These are phyloP conservation scores for Hypoxylon lenormandii DNA, from an alignment of 495 filamentous ascomycete genomes.

Conservation along the genomic window DNA sequence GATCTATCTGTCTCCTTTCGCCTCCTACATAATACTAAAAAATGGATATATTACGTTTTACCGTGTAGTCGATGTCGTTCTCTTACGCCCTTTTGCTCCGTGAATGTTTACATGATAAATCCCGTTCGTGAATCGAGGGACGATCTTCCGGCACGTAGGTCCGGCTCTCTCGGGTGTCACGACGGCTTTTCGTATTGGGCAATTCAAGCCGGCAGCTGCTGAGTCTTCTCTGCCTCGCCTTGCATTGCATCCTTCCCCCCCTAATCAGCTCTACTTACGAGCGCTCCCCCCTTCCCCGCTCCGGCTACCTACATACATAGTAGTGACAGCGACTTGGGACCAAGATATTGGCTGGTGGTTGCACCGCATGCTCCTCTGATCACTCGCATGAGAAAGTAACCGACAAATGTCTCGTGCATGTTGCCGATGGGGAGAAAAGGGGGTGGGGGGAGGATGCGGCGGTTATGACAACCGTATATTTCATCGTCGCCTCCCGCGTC, in stretches of 20 bases:
- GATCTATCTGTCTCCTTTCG: constrained; percentile 21
- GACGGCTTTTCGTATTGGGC: constrained; percentile 22
- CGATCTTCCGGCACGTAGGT: constrained; percentile 1
- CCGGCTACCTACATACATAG: constrained; percentile 1
- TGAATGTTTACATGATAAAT: neutral
- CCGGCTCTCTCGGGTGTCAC: constrained; percentile 25
- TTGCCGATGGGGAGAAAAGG: neutral
- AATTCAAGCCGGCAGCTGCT: constrained; percentile 23
- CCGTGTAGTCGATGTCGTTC: constrained; percentile 20
- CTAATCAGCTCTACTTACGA: constrained; percentile 31
- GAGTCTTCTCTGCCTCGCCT: constrained; percentile 7
- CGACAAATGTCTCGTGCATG: constrained; percentile 9
- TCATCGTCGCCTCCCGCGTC: neutral
- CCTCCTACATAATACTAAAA: constrained; percentile 13
- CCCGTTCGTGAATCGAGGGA: constrained; percentile 10
- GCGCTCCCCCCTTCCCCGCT: constrained; percentile 22
- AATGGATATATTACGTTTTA: constrained; percentile 33
- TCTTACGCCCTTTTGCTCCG: neutral
- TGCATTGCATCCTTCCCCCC: constrained; percentile 32
- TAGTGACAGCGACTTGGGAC: constrained; percentile 6
- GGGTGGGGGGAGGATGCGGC: constrained; percentile 22
- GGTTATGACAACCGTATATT: constrained; percentile 16
- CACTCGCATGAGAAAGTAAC: constrained; percentile 38
- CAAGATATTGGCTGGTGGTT: constrained; percentile 10
- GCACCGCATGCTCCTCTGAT: constrained; percentile 44